Conservation (phyloP, 768 basidiomycete genomes). For the Rhizopogon vesiculosus region DNA sequence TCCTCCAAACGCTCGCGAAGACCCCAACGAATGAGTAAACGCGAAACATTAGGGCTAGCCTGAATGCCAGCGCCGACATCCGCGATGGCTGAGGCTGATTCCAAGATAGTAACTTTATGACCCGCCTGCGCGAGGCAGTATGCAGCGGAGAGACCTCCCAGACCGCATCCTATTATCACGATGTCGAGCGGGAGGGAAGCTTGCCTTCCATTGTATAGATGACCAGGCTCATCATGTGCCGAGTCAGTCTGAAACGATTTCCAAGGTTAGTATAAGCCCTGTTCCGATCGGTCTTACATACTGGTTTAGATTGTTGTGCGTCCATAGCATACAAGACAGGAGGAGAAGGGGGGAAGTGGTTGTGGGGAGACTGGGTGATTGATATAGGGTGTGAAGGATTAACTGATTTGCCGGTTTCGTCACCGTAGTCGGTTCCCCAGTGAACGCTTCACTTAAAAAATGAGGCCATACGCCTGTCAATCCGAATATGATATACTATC, state of each 20-base stretch:
- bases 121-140: conserved; percentile 42
- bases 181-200: conserved; percentile 27
- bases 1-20: conserved; percentile 36
- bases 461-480: not conserved
- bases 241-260: not conserved
- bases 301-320: not conserved
- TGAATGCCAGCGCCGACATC: conserved; percentile 55
- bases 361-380: not conserved
- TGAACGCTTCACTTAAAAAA: not conserved
- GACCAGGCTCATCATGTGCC: not conserved
- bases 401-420: not conserved
- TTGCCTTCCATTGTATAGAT: conserved; percentile 20
- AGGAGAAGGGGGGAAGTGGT: not conserved
- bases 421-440: not conserved
- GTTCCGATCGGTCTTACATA: not conserved
- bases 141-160: conserved; percentile 46
- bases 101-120: conserved; percentile 46
- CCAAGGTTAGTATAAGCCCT: not conserved
- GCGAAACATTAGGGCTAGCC: conserved; percentile 36
- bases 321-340: not conserved
- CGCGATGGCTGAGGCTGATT: conserved; percentile 32
- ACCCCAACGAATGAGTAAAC: conserved; percentile 49
- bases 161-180: conserved; percentile 46
- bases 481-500: not conserved
- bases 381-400: not conserved